These are phyloP conservation scores for Petrea volubilis DNA, from an alignment of 257 asterid genomes.

Conservation along the genomic window DNA sequence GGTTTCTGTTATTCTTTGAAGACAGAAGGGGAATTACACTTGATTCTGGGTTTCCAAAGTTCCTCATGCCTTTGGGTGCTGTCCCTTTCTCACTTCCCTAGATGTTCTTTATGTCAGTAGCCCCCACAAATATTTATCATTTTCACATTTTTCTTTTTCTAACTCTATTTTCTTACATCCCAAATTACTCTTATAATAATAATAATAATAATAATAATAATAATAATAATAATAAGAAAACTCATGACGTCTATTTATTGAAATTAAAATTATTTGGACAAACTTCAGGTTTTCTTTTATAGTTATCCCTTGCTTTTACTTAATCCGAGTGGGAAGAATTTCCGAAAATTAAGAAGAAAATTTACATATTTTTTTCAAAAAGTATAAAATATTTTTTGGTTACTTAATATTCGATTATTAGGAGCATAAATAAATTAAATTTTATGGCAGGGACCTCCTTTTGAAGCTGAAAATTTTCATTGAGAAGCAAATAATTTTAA, in stretches of 20 bases:
- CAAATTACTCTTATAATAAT: neutral
- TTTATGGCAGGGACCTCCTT: neutral
- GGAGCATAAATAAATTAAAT: neutral
- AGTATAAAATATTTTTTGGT: too few relatives aligned
- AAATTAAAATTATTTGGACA: too few relatives aligned
- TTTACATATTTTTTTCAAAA: neutral
- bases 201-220: too few relatives aligned
- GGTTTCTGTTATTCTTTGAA: conserved; percentile 50
- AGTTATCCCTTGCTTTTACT: too few relatives aligned
- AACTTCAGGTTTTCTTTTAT: too few relatives aligned
- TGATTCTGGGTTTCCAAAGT: conserved; percentile 66
- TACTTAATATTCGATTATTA: neutral
- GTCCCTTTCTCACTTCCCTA: conserved; percentile 87
- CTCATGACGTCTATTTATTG: too few relatives aligned
- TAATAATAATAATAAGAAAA: too few relatives aligned
- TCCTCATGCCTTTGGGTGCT: conserved; percentile 58
- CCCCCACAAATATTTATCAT: neutral
- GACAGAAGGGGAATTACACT: conserved; percentile 62
- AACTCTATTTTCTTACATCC: neutral
- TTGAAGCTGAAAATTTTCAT: neutral
- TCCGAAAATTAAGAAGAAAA: neutral
- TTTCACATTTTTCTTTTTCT: too few relatives aligned
- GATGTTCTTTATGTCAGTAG: conserved; percentile 67
- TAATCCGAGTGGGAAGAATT: too few relatives aligned
- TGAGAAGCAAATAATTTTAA: neutral